Percentiles rank a stretch among this genome's conserved stretches.
These are phyloP conservation scores for Grosmannia huntii DNA, from an alignment of 2,329 filamentous ascomycete genomes.

Conservation along the genomic window DNA sequence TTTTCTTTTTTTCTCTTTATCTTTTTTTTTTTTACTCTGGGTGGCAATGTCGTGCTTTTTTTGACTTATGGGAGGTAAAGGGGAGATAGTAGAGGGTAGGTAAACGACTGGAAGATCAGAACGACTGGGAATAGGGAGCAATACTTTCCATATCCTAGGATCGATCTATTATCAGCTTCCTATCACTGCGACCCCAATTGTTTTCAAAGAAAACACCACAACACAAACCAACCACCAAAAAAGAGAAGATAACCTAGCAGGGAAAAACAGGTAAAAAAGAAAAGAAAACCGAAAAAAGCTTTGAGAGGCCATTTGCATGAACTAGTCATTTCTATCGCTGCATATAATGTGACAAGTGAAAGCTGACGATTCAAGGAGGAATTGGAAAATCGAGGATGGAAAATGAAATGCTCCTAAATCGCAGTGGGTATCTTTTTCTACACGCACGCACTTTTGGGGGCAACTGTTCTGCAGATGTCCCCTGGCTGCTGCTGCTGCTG, in stretches of 20 bases:
- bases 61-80: background rate
- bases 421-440: background rate
- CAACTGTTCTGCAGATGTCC: background rate
- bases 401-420: background rate
- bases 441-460: background rate
- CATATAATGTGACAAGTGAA: background rate
- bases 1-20: background rate
- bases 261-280: constrained; percentile 4
- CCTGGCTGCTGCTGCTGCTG: background rate
- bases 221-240: constrained; percentile 4
- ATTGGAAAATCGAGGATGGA: background rate
- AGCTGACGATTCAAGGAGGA: background rate
- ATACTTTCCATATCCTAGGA: background rate
- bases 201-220: background rate
- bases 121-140: background rate
- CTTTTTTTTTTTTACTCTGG: constrained; percentile 4
- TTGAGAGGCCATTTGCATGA: constrained; percentile 12
- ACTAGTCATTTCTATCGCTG: background rate
- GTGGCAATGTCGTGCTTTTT: constrained; percentile 6
- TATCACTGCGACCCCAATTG: background rate
- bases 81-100: background rate
- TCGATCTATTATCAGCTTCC: too few species aligned
- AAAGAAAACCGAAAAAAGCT: constrained; percentile 9
- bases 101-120: too few species aligned
- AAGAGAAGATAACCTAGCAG: background rate